A percentile compares a stretch with the other conserved stretches of the same genome.
Conservation (phyloP, 2,329 filamentous ascomycete species). For the Penicillium sp. region DNA sequence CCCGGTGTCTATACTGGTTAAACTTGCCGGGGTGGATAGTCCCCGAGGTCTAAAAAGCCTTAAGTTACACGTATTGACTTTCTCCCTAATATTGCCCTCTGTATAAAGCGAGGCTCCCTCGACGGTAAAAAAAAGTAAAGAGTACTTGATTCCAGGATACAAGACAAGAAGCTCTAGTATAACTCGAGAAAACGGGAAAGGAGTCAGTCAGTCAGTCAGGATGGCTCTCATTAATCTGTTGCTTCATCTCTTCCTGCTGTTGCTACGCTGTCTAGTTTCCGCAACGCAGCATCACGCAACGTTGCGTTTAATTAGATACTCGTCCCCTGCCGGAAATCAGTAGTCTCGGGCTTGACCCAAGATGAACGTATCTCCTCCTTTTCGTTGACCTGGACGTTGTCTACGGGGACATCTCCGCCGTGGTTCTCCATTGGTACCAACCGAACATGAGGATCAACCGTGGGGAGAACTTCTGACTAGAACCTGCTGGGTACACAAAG, state of each 20-base stretch:
- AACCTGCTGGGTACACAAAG: neutral
- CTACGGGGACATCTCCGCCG: constrained; percentile 20
- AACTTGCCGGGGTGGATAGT: constrained; percentile 11
- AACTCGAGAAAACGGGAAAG: neutral
- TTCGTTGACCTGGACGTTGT: constrained; percentile 33
- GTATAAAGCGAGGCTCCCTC: constrained; percentile 5
- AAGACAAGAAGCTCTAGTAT: neutral
- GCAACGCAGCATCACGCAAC: neutral
- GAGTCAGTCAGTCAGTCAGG: neutral
- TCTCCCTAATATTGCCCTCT: neutral
- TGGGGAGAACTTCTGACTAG: neutral
- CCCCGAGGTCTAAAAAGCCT: constrained; percentile 5
- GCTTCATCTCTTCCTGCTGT: neutral
- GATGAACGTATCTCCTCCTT: constrained; percentile 27
- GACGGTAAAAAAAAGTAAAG: neutral
- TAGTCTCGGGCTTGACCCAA: constrained; percentile 12
- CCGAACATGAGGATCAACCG: constrained; percentile 19
- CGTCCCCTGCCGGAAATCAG: constrained; percentile 26
- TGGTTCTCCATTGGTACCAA: constrained; percentile 37
- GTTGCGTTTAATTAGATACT: constrained; percentile 14
- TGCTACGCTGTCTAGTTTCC: neutral
- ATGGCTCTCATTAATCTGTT: neutral
- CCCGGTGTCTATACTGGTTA: neutral
- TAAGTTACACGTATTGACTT: constrained; percentile 9
- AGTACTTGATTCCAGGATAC: neutral